A percentile compares a stretch with the other conserved stretches of the same genome.
Evolutionary conservation across 2,329 filamentous ascomycete genomes (phyloP).

Genomic region (Talaromyces pinophilus): DNA sequence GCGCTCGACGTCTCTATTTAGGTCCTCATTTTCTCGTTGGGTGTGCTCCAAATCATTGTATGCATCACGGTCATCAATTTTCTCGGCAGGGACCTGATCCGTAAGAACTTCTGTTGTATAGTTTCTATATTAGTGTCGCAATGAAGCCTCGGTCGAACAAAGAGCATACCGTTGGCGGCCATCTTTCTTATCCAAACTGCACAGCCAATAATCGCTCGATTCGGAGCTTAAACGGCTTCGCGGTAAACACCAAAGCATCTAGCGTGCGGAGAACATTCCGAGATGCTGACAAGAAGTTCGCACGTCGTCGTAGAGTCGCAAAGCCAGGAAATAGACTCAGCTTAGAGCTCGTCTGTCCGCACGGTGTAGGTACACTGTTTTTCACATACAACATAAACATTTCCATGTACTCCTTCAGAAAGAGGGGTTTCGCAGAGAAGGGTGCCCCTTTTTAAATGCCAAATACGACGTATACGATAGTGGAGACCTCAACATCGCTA

Average conservation of each 20-base stretch:
- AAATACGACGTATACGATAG: slow-evolving; percentile 13
- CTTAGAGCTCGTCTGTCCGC: not conserved
- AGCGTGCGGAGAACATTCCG: not conserved
- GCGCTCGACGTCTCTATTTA: slow-evolving; percentile 15
- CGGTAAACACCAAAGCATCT: not conserved
- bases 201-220: not conserved
- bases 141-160: not conserved
- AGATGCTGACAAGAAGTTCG: not conserved
- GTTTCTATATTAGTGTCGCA: not conserved
- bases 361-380: no score
- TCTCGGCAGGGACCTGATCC: not conserved
- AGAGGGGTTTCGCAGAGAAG: not conserved
- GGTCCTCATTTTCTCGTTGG: not conserved
- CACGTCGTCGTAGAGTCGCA: not conserved
- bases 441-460: not conserved
- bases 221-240: not conserved
- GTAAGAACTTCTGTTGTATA: not conserved
- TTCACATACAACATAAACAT: no score
- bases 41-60: not conserved
- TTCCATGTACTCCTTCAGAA: not conserved
- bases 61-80: not conserved
- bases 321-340: not conserved
- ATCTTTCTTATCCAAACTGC: not conserved
- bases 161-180: slow-evolving; percentile 4
- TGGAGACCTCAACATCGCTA: not conserved